Evolutionary conservation across 1,284 basidiomycete genomes (phyloP).

Genomic region (Irpex sp.): DNA sequence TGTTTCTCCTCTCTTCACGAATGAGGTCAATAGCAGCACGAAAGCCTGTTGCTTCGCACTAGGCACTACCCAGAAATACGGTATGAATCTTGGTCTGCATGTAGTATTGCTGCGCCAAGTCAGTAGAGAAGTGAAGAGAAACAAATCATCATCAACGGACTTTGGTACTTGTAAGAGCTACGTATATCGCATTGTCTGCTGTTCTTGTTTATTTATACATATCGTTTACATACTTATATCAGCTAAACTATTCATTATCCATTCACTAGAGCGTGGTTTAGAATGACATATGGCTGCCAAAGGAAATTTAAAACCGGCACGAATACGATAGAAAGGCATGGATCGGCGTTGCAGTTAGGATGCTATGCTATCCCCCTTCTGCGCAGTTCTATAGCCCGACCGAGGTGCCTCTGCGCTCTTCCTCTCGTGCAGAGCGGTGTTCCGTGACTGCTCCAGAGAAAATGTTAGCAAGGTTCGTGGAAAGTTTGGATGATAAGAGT

Average conservation of each 20-base stretch:
- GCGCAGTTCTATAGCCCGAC: too few species aligned
- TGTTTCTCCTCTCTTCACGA: conserved; percentile 49
- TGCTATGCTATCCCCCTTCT: too few species aligned
- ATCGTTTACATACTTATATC: background rate
- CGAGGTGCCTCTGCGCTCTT: too few species aligned
- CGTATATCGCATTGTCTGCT: background rate
- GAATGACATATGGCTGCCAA: too few species aligned
- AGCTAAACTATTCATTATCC: background rate
- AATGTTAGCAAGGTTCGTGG: background rate
- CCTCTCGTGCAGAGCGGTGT: too few species aligned
- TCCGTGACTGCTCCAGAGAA: too few species aligned
- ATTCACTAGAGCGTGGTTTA: background rate
- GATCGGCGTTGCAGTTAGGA: too few species aligned
- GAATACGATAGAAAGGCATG: too few species aligned
- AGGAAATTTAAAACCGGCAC: too few species aligned
- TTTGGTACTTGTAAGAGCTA: background rate
- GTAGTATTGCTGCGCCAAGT: background rate
- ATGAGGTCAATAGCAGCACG: conserved; percentile 45
- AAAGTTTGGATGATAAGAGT: background rate
- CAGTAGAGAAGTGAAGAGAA: background rate
- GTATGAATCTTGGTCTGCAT: background rate
- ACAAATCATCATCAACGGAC: background rate
- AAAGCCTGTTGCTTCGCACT: background rate
- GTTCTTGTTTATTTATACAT: background rate
- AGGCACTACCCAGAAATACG: background rate